phyloP scores from a whole-genome alignment of 106 monocot species.

The Apostasia shenzhenica region DNA sequence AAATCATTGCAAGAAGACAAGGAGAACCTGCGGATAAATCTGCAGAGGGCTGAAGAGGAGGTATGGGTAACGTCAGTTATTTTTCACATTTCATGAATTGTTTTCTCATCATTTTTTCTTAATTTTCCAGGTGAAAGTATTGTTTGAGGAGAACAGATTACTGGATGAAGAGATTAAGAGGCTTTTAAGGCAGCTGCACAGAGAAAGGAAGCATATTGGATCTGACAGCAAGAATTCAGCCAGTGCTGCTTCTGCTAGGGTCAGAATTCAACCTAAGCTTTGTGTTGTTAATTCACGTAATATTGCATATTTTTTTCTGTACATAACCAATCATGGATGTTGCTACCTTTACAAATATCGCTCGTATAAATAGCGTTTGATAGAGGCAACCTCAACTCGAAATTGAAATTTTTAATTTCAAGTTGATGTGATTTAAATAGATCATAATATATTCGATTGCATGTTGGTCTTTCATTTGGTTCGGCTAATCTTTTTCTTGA shows the following conservation, averaged over 20 bases:
- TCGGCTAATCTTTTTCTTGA: too few species aligned
- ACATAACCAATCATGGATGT: too few species aligned
- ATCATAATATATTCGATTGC: too few species aligned
- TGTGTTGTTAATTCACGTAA: too few species aligned
- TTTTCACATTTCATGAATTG: slow-evolving; percentile 1
- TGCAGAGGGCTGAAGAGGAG: slow-evolving; percentile 81
- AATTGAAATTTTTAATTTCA: too few species aligned
- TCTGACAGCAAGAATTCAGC: slow-evolving; percentile 43
- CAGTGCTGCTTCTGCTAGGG: slow-evolving; percentile 30
- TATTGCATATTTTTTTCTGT: too few species aligned
- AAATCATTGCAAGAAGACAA: slow-evolving; percentile 63
- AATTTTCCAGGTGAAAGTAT: slow-evolving; percentile 50
- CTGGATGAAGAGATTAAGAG: slow-evolving; percentile 75
- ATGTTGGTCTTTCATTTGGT: too few species aligned
- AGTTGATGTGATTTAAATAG: too few species aligned
- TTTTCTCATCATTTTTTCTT: slow-evolving; percentile 1
- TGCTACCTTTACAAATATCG: too few species aligned
- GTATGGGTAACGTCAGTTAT: slow-evolving; percentile 18
- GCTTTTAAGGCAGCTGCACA: slow-evolving; percentile 33
- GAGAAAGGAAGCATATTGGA: slow-evolving; percentile 35
- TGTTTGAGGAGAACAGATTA: slow-evolving; percentile 69
- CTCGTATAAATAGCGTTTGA: too few species aligned
- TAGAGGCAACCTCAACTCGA: too few species aligned
- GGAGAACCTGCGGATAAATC: slow-evolving; percentile 58
- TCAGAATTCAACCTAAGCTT: neutral